These are phyloP conservation scores for Wickerhamiella sergipiensis DNA, from an alignment of 805 yeast species.

Conservation along the genomic window DNA sequence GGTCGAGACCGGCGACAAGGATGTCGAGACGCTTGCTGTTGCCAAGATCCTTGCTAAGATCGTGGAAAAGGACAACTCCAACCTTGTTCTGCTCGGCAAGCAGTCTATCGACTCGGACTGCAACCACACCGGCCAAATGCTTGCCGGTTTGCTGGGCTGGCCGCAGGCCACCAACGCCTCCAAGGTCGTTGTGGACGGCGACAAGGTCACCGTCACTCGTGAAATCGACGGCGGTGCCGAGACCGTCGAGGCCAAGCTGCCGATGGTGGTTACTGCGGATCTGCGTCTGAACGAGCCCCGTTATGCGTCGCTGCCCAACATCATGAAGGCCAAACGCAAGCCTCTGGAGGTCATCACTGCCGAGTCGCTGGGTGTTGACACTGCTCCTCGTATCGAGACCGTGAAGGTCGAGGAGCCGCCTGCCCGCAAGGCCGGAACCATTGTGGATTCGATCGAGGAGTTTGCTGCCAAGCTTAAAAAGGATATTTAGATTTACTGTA, in stretches of 20 bases:
- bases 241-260: conserved; percentile 61
- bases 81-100: conserved; percentile 81
- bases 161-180: conserved; percentile 95
- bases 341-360: conserved; percentile 58
- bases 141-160: conserved; percentile 89
- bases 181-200: conserved; percentile 42
- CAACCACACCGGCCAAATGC: conserved; percentile 92
- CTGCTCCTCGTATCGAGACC: conserved; percentile 49
- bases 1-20: conserved; percentile 47
- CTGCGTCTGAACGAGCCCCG: conserved; percentile 89
- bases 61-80: conserved; percentile 55
- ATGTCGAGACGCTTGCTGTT: conserved; percentile 73
- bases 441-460: conserved; percentile 71
- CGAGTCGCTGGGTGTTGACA: conserved; percentile 57
- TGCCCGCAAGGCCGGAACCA: conserved; percentile 65
- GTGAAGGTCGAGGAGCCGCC: conserved; percentile 78
- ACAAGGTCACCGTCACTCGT: conserved; percentile 54
- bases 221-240: conserved; percentile 96
- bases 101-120: conserved; percentile 95
- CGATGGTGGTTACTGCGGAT: conserved; percentile 83
- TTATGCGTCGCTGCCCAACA: conserved; percentile 87
- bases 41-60: conserved; percentile 72
- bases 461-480: conserved; percentile 67
- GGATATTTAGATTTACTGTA: conserved; percentile 28
- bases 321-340: conserved; percentile 98